Percentiles rank a stretch among this genome's conserved stretches.
These are phyloP conservation scores for Fusarium stilboides DNA, from an alignment of 2,329 filamentous ascomycete genomes.

Conservation along the genomic window DNA sequence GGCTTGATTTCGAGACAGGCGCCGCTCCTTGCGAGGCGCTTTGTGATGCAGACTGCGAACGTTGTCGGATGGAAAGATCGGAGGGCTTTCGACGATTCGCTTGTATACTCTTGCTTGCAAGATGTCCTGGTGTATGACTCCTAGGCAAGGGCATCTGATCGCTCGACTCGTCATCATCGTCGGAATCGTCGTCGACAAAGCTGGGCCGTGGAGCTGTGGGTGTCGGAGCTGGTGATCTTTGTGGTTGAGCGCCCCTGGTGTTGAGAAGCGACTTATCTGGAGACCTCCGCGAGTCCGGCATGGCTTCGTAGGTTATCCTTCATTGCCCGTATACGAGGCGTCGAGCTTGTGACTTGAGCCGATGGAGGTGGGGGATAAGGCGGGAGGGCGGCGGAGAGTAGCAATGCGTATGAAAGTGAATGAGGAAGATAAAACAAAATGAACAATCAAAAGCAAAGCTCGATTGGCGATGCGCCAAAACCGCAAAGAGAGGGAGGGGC, in stretches of 20 bases:
- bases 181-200: constrained; percentile 56
- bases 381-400: constrained; percentile 6
- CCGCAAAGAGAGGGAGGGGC: constrained; percentile 24
- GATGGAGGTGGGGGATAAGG: constrained; percentile 25
- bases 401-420: constrained; percentile 7
- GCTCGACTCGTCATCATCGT: constrained; percentile 55
- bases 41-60: constrained; percentile 66
- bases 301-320: constrained; percentile 52
- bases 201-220: constrained; percentile 50
- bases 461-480: constrained; percentile 33
- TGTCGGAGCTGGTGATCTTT: constrained; percentile 52
- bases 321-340: constrained; percentile 50
- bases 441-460: constrained; percentile 10
- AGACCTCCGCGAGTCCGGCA: constrained; percentile 61
- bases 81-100: constrained; percentile 66
- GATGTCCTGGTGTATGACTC: constrained; percentile 74
- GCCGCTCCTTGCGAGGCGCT: constrained; percentile 48
- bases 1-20: constrained; percentile 49
- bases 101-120: constrained; percentile 70
- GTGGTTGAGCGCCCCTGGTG: constrained; percentile 63
- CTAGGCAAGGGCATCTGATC: constrained; percentile 62
- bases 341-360: constrained; percentile 23
- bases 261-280: constrained; percentile 55
- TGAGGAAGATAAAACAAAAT: constrained; percentile 6
- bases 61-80: constrained; percentile 68